Conservation (phyloP, 345 rosid genomes). For the Gossypium sturtianum region DNA sequence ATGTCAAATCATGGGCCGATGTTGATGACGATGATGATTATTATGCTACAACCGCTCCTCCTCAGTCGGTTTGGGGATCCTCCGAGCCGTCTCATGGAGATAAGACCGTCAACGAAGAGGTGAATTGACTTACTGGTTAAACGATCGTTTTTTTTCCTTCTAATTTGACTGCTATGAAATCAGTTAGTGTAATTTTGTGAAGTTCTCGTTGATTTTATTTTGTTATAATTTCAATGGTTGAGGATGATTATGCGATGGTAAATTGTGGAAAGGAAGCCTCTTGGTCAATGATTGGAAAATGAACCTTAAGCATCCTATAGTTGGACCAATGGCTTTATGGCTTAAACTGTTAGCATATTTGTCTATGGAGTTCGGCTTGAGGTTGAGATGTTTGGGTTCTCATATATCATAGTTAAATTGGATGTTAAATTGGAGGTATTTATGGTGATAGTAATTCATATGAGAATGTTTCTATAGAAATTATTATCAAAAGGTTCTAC, state of each 20-base stretch:
- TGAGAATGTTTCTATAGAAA: neutral
- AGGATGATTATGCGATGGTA: neutral
- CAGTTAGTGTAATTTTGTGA: neutral
- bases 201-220: neutral
- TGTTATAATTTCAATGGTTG: neutral
- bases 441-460: neutral
- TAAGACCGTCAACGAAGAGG: constrained; percentile 31
- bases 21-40: constrained; percentile 55
- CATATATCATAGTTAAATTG: neutral
- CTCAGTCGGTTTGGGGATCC: constrained; percentile 30
- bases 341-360: neutral
- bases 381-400: neutral
- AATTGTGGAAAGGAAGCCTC: neutral
- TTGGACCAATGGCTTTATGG: neutral
- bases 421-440: neutral
- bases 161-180: neutral
- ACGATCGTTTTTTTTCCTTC: neutral
- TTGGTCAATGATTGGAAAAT: neutral
- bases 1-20: constrained; percentile 52
- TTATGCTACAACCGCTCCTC: constrained; percentile 49
- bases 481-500: neutral
- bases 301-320: neutral
- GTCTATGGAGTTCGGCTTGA: neutral
- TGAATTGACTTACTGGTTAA: neutral
- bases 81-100: constrained; percentile 26